Evolutionary conservation across 2,329 filamentous ascomycete species (phyloP).

Genomic region (Aspergillus sclerotialis): DNA sequence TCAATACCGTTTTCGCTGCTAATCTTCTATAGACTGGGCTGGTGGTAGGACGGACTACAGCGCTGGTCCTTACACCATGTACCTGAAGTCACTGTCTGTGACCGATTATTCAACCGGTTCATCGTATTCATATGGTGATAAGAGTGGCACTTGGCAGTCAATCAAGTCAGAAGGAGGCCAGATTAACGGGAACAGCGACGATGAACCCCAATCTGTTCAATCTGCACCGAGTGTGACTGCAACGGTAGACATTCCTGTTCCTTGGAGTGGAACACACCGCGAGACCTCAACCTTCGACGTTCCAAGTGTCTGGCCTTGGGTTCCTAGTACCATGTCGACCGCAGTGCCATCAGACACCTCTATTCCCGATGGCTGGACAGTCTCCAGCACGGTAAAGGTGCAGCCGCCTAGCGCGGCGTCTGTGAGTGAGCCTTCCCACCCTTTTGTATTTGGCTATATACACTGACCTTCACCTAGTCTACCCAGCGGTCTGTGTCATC

Average conservation of each 20-base stretch:
- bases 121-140: conserved; percentile 74
- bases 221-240: conserved; percentile 58
- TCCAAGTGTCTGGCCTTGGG: conserved; percentile 64
- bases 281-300: conserved; percentile 43
- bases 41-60: conserved; percentile 78
- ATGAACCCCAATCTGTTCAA: conserved; percentile 33
- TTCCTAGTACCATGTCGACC: conserved; percentile 46
- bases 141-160: conserved; percentile 69
- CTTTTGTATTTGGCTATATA: conserved; percentile 8
- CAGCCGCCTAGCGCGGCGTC: conserved; percentile 62
- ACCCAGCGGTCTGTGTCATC: conserved; percentile 47
- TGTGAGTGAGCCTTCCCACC: conserved; percentile 52
- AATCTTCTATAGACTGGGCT: conserved; percentile 59
- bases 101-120: conserved; percentile 91
- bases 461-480: conserved; percentile 27
- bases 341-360: conserved; percentile 39
- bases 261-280: conserved; percentile 50
- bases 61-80: conserved; percentile 78
- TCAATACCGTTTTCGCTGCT: conserved; percentile 7
- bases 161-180: conserved; percentile 74
- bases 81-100: conserved; percentile 66
- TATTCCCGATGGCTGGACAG: conserved; percentile 74
- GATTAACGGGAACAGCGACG: conserved; percentile 58
- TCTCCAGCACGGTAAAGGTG: conserved; percentile 72
- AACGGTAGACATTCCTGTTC: conserved; percentile 57